Evolutionary conservation across 1,284 basidiomycete genomes (phyloP), one percentile per base, ranked within the genome.

Genomic region (Retiboletus flavoniger): DNA sequence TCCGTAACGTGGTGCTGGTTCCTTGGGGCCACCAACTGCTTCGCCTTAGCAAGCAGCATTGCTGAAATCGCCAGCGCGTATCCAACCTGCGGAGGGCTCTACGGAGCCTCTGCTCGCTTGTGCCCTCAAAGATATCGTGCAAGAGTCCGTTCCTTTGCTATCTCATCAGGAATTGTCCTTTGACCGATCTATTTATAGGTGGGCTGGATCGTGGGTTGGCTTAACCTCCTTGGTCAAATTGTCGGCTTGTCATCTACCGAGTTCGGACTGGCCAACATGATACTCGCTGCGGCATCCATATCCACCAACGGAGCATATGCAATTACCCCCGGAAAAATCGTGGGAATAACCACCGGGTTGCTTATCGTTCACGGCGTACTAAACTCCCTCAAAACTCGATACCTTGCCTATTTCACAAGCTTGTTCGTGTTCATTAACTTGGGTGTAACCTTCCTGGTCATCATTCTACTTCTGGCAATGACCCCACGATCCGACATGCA

Each of bases 361-460:
- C 77, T 94, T 4, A 60, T 87, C 19, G 68, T 92, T n/a, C 89
- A 93, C 63, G 89, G 91, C 2, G 60, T 85, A 3, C 72, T 93
- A 5, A 96, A 95, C 74, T 93, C 90, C 31, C 74, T 96, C 48
- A 85, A 83, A 7, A 97, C 94, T 5, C 82, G 84, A 39, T 79
- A 87, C 55, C 84, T 98, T 1, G 92, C 94, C 0, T 78, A 78
- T 31, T 74, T 96, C 59, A 91, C 94, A 1, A 81, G 80, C 50
- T 81, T 81, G 34, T 97, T 95, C 65, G 89, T 97, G 14, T 95
- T 96, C 67, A 77, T 95, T 66, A 95, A 95, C 69, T 74, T 95
- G 50, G 92, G 90, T 40, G 78, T 82, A n/a, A 87, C 85, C 4
- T 74, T 81, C 57, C 29, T 89, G 13, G 93, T 95, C 66, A 89